These are phyloP conservation scores for Macrophomina phaseolina DNA, from an alignment of 2,329 filamentous ascomycete species.

Conservation along the genomic window DNA sequence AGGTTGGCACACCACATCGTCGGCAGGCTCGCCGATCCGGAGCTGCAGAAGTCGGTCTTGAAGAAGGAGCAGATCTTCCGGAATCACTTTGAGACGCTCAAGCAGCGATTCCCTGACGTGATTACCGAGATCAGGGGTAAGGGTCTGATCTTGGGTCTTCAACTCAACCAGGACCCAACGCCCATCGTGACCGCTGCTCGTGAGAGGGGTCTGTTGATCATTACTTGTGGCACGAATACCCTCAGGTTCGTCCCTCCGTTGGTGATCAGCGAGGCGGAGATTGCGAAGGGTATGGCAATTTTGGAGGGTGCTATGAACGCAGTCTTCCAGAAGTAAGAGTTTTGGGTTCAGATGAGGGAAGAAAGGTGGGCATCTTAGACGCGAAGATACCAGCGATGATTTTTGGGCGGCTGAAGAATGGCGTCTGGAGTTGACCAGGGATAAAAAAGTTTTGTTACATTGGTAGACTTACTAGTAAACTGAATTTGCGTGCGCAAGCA, in stretches of 20 bases:
- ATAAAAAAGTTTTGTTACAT: not conserved
- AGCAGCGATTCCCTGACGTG: conserved; percentile 69
- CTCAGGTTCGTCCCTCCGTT: conserved; percentile 89
- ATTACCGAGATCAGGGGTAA: conserved; percentile 81
- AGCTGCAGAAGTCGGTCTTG: conserved; percentile 72
- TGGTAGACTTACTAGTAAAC: not conserved
- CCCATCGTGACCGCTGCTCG: conserved; percentile 82
- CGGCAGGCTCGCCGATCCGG: conserved; percentile 71
- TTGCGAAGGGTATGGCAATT: conserved; percentile 76
- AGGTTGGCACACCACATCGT: conserved; percentile 88
- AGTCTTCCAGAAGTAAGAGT: conserved; percentile 49
- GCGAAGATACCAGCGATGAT: not conserved
- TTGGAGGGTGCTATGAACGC: conserved; percentile 70
- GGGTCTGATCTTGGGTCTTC: conserved; percentile 85
- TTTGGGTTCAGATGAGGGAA: conserved; percentile 30
- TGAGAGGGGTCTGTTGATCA: conserved; percentile 85
- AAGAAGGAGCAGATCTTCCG: conserved; percentile 69
- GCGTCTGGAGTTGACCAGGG: conserved; percentile 7
- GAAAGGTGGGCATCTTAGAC: not conserved
- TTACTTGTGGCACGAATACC: conserved; percentile 92
- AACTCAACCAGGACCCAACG: conserved; percentile 75
- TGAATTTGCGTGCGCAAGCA: not conserved
- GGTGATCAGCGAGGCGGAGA: conserved; percentile 79
- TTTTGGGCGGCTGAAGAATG: not conserved
- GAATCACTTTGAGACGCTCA: conserved; percentile 62